phyloP scores from a whole-genome alignment of 768 basidiomycete genomes.

The Termitomyces sp. region DNA sequence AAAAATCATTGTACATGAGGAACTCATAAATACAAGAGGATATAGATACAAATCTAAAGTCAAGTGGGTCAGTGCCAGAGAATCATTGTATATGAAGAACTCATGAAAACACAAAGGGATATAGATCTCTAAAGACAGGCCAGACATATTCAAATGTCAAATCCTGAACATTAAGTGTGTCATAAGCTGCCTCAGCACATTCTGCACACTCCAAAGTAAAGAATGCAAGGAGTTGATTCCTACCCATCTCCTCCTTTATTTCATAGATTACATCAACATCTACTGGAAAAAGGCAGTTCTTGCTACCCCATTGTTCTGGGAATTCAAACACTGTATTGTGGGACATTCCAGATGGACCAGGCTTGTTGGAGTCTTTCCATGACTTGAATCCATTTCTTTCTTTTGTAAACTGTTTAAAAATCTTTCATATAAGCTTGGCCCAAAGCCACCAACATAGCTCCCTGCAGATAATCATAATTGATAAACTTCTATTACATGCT shows the following conservation, averaged over 20 bases:
- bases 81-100: too few relatives aligned
- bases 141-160: neutral
- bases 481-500: neutral
- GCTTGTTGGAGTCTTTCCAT: conserved; percentile 3
- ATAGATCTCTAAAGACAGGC: neutral
- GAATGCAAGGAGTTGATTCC: neutral
- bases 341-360: neutral
- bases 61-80: too few relatives aligned
- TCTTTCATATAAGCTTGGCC: neutral
- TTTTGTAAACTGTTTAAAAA: conserved; percentile 2
- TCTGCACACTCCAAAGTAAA: conserved; percentile 16
- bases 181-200: neutral
- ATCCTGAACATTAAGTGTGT: neutral
- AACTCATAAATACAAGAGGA: too few relatives aligned
- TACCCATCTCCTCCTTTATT: conserved; percentile 20
- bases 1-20: too few relatives aligned
- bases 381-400: conserved; percentile 20
- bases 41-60: too few relatives aligned
- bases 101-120: neutral
- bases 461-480: neutral
- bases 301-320: neutral
- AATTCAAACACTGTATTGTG: neutral
- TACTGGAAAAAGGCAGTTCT: neutral
- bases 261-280: conserved; percentile 17
- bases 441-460: neutral